A percentile compares a stretch with the other conserved stretches of the same genome.
Evolutionary conservation across 805 yeast species (phyloP).

Genomic region (Wickerhamiella sergipiensis): DNA sequence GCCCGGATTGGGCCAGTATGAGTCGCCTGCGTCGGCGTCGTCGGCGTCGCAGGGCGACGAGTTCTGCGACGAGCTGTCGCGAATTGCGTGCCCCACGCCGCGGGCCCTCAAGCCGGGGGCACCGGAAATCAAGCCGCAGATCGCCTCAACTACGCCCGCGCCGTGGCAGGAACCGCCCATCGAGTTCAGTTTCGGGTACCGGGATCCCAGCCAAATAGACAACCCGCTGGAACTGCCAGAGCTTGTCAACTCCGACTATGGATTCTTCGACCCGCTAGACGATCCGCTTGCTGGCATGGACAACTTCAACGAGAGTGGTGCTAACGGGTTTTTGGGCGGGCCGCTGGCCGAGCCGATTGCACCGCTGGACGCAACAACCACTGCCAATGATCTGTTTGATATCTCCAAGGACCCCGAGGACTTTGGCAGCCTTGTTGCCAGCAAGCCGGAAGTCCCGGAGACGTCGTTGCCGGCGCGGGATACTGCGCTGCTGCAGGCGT

Average conservation of each 20-base stretch:
- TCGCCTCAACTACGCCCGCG: neutral
- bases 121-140: neutral
- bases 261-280: conserved; percentile 26
- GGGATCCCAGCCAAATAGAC: conserved; percentile 22
- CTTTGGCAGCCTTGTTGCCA: neutral
- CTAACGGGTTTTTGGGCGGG: neutral
- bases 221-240: conserved; percentile 23
- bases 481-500: neutral
- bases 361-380: neutral
- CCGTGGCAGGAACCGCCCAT: neutral
- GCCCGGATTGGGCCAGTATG: neutral
- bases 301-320: neutral
- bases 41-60: conserved; percentile 28
- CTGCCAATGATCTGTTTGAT: neutral
- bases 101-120: neutral
- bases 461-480: neutral
- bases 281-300: conserved; percentile 1
- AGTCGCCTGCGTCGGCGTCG: neutral
- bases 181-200: conserved; percentile 10
- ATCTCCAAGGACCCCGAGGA: neutral
- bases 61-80: conserved; percentile 54
- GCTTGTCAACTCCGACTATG: conserved; percentile 22
- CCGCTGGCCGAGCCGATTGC: neutral
- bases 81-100: conserved; percentile 2
- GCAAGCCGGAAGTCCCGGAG: neutral